Evolutionary conservation across 2,329 filamentous ascomycete genomes (phyloP).

Genomic region (Cladosporium colombiae): DNA sequence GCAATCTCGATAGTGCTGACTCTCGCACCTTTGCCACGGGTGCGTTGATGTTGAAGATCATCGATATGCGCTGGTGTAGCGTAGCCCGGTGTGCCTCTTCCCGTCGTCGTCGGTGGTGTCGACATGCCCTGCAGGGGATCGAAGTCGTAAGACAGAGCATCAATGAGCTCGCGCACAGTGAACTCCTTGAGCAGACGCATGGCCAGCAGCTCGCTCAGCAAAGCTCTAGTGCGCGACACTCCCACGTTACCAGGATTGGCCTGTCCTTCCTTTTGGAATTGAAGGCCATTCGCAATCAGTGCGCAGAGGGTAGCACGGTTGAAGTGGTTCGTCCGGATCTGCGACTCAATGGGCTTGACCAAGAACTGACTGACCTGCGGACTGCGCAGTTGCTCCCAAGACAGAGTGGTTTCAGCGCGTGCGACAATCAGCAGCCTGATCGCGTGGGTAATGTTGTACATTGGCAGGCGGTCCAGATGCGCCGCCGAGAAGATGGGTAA

Average conservation of each 20-base stretch:
- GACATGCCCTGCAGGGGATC: constrained; percentile 83
- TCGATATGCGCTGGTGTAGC: constrained; percentile 17
- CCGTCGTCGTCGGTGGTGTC: constrained; percentile 42
- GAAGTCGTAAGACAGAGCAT: constrained; percentile 93
- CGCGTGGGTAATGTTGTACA: constrained; percentile 87
- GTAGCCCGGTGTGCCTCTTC: constrained; percentile 30
- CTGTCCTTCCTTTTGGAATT: constrained; percentile 86
- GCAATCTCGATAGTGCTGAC: constrained; percentile 91
- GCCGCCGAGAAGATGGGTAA: constrained; percentile 79
- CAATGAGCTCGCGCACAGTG: constrained; percentile 83
- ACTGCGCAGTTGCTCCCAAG: constrained; percentile 94
- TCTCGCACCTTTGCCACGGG: constrained; percentile 64
- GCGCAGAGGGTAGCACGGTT: constrained; percentile 85
- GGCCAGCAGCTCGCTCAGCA: constrained; percentile 86
- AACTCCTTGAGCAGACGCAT: constrained; percentile 90
- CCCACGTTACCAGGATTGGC: constrained; percentile 81
- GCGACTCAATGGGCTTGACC: constrained; percentile 90
- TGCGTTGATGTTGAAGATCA: constrained; percentile 42
- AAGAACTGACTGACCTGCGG: constrained; percentile 95
- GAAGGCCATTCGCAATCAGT: constrained; percentile 88
- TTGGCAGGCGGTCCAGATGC: constrained; percentile 79
- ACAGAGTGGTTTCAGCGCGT: constrained; percentile 85
- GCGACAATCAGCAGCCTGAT: constrained; percentile 82
- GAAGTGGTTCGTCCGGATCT: constrained; percentile 80
- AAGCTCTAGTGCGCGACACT: constrained; percentile 77